Conservation (phyloP, 2,329 filamentous ascomycete genomes). For the Colletotrichum musicola region DNA sequence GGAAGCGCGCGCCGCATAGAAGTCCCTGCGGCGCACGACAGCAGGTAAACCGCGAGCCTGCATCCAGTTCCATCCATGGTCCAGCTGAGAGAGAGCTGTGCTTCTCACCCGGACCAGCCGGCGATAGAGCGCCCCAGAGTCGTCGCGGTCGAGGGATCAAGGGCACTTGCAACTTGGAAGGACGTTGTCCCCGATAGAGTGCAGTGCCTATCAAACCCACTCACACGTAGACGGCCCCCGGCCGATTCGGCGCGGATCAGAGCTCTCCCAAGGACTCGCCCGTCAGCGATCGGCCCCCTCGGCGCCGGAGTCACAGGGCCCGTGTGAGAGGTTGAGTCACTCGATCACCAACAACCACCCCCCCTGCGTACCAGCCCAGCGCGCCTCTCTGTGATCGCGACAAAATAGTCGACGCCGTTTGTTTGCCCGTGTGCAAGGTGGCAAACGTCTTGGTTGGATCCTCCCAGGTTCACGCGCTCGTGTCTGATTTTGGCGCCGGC, state of each 20-base stretch:
- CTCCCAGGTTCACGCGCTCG: not conserved
- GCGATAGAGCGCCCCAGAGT: not conserved
- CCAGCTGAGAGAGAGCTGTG: slow-evolving; percentile 1
- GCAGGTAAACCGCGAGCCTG: not conserved
- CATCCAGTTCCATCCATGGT: slow-evolving; percentile 31
- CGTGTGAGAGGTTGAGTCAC: slow-evolving; percentile 19
- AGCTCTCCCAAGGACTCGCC: slow-evolving; percentile 11
- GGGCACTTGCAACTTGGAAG: slow-evolving; percentile 11
- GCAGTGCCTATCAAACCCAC: slow-evolving; percentile 16
- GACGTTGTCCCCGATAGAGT: slow-evolving; percentile 25
- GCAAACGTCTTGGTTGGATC: slow-evolving; percentile 1
- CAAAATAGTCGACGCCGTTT: slow-evolving; percentile 1
- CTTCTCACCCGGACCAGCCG: slow-evolving; percentile 21
- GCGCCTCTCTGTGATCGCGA: not conserved
- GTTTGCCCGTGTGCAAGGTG: slow-evolving; percentile 22
- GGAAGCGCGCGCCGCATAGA: slow-evolving; percentile 23
- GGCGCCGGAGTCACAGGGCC: slow-evolving; percentile 19
- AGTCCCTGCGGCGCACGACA: slow-evolving; percentile 10
- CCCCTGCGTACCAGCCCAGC: not conserved
- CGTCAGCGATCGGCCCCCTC: slow-evolving; percentile 29
- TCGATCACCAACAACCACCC: not conserved
- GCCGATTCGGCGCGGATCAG: slow-evolving; percentile 17
- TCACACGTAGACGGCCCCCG: slow-evolving; percentile 15
- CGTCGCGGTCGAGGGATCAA: slow-evolving; percentile 5
- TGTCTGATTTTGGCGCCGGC: slow-evolving; percentile 12